Evolutionary conservation across 73 alveolate genomes (phyloP).

Genomic region (Urostyla sp.): DNA sequence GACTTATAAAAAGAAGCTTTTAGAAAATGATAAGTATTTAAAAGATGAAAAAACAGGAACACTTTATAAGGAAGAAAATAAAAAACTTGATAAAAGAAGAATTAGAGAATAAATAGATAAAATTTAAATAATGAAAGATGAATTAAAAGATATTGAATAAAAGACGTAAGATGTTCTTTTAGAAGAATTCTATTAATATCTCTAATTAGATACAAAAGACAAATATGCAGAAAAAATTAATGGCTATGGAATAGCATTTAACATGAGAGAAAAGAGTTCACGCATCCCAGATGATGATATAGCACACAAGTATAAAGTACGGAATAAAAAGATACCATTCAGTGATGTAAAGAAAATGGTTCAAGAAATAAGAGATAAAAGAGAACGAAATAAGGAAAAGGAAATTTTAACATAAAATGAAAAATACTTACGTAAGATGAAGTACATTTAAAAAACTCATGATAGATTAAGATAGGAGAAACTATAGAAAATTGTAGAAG

Average conservation of each 20-base stretch:
- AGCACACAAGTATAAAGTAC: conserved; percentile 3
- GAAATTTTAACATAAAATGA: conserved; percentile 8
- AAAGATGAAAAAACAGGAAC: too few relatives aligned
- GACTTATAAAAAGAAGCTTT: too few relatives aligned
- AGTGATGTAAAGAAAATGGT: conserved; percentile 33
- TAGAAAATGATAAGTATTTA: too few relatives aligned
- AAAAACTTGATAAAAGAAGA: neutral
- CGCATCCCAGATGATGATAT: conserved; percentile 39
- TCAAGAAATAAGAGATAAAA: conserved; percentile 27
- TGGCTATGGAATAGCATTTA: conserved; percentile 18
- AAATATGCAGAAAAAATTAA: neutral
- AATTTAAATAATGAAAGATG: neutral
- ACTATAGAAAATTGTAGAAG: conserved; percentile 29
- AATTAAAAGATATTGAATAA: neutral
- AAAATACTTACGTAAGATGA: conserved; percentile 30
- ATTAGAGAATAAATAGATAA: conserved; percentile 7
- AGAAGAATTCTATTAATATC: conserved; percentile 9
- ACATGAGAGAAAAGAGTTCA: conserved; percentile 4
- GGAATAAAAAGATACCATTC: conserved; percentile 20
- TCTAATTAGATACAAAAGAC: neutral
- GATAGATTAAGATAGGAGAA: conserved; percentile 29
- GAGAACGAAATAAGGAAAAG: conserved; percentile 14
- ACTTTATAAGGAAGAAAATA: conserved; percentile 12
- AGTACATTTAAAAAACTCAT: conserved; percentile 36
- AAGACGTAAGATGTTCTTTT: neutral